Conservation (phyloP, 768 basidiomycete genomes). For the Lactarius indigo region DNA sequence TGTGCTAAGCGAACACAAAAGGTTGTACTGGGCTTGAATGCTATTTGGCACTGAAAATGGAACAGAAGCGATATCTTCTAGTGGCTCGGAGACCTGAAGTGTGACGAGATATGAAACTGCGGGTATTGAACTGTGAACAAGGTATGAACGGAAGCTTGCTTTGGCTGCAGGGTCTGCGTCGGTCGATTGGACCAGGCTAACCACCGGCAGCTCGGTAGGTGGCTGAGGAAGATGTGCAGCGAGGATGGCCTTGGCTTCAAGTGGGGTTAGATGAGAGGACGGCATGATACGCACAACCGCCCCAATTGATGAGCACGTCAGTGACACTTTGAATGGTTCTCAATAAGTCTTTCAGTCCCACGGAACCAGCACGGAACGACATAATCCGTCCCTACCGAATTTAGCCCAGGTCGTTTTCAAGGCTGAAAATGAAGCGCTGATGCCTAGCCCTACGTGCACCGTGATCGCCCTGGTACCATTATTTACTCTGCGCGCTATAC, state of each 20-base stretch:
- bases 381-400: not conserved
- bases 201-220: constrained; percentile 6
- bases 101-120: constrained; percentile 13
- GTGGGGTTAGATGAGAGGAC: constrained; percentile 8
- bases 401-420: not conserved
- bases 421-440: not conserved
- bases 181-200: constrained; percentile 6
- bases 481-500: not conserved
- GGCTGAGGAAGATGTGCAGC: constrained; percentile 14
- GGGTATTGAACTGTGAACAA: not conserved
- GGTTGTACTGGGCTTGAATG: constrained; percentile 27
- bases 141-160: constrained; percentile 8
- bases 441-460: not conserved
- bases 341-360: not conserved
- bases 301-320: not conserved
- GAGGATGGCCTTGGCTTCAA: constrained; percentile 10
- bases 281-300: not conserved
- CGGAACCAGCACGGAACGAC: not conserved
- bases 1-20: constrained; percentile 26
- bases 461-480: not conserved
- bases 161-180: constrained; percentile 13
- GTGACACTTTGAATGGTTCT: not conserved
- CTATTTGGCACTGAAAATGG: constrained; percentile 28
- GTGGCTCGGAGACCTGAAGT: constrained; percentile 13
- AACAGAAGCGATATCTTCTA: not conserved